A percentile compares a stretch with the other conserved stretches of the same genome.
These are phyloP conservation scores for Wallacemonas sp. DNA, from an alignment of 208 protist species.

Conservation along the genomic window DNA sequence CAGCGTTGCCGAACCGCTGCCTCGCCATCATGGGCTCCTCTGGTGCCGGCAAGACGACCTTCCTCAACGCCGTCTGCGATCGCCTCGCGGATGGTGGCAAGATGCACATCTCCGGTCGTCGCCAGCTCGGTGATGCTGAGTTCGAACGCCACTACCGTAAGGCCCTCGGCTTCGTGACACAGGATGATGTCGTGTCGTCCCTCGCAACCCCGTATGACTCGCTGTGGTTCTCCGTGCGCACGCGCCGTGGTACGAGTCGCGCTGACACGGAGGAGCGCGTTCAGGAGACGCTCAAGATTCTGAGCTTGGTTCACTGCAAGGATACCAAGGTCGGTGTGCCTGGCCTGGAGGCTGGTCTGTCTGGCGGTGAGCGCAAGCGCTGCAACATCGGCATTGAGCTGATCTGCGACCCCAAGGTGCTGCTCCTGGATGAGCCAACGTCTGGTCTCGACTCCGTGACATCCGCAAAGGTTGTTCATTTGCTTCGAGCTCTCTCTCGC, in stretches of 20 bases:
- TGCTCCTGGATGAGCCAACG: slow-evolving; percentile 92
- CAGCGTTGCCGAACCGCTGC: slow-evolving; percentile 64
- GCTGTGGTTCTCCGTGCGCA: slow-evolving; percentile 79
- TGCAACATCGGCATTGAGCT: slow-evolving; percentile 89
- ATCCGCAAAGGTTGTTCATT: slow-evolving; percentile 80
- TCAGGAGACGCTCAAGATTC: slow-evolving; percentile 60
- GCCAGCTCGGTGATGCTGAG: slow-evolving; percentile 68
- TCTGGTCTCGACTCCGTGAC: slow-evolving; percentile 88
- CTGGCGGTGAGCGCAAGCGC: slow-evolving; percentile 90
- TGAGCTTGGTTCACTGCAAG: slow-evolving; percentile 63
- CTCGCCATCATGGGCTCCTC: slow-evolving; percentile 84
- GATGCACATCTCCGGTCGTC: slow-evolving; percentile 46
- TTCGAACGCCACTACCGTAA: slow-evolving; percentile 61
- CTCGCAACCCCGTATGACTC: slow-evolving; percentile 67
- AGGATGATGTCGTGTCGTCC: slow-evolving; percentile 81
- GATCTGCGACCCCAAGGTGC: slow-evolving; percentile 78
- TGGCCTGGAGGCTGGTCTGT: slow-evolving; percentile 70
- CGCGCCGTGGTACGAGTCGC: slow-evolving; percentile 43
- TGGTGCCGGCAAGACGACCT: slow-evolving; percentile 89
- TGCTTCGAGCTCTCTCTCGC: slow-evolving; percentile 71
- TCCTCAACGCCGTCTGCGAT: slow-evolving; percentile 82
- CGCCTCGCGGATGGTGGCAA: slow-evolving; percentile 40
- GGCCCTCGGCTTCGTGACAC: slow-evolving; percentile 74
- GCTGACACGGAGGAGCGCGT: slow-evolving; percentile 55
- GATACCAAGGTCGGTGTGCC: slow-evolving; percentile 80